Conservation (phyloP, 2,329 filamentous ascomycete genomes). For the Xylaria digitata region DNA sequence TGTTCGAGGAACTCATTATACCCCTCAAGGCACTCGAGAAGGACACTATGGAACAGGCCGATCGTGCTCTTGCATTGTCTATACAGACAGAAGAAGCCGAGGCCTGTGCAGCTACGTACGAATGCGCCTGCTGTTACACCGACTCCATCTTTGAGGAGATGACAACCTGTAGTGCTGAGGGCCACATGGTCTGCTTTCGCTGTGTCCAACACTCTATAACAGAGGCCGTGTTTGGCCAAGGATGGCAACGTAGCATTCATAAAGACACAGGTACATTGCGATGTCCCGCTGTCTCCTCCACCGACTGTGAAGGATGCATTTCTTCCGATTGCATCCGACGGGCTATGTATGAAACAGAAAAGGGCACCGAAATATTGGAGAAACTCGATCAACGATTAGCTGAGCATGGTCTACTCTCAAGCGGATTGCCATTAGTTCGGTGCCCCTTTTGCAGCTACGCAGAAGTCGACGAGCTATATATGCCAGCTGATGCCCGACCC, state of each 20-base stretch:
- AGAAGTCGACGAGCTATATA: slow-evolving; percentile 83
- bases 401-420: slow-evolving; percentile 78
- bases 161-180: slow-evolving; percentile 73
- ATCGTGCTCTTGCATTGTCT: slow-evolving; percentile 63
- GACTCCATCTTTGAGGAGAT: slow-evolving; percentile 78
- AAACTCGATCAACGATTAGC: slow-evolving; percentile 84
- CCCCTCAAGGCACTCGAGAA: slow-evolving; percentile 62
- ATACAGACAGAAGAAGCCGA: slow-evolving; percentile 71
- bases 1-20: slow-evolving; percentile 67
- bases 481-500: slow-evolving; percentile 64
- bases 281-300: slow-evolving; percentile 80
- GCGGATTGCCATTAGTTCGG: slow-evolving; percentile 78
- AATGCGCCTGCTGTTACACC: slow-evolving; percentile 84
- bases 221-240: slow-evolving; percentile 92
- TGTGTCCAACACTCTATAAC: slow-evolving; percentile 85
- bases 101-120: slow-evolving; percentile 65
- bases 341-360: slow-evolving; percentile 76
- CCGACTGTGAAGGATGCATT: slow-evolving; percentile 80
- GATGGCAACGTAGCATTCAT: slow-evolving; percentile 85
- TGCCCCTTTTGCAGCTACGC: slow-evolving; percentile 95
- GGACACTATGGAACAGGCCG: slow-evolving; percentile 60
- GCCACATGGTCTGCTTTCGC: slow-evolving; percentile 81
- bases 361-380: slow-evolving; percentile 76
- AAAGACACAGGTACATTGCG: slow-evolving; percentile 77
- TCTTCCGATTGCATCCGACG: slow-evolving; percentile 75